Evolutionary conservation across 2,329 filamentous ascomycete genomes (phyloP).

Genomic region (Coleophoma eucalyptorum): DNA sequence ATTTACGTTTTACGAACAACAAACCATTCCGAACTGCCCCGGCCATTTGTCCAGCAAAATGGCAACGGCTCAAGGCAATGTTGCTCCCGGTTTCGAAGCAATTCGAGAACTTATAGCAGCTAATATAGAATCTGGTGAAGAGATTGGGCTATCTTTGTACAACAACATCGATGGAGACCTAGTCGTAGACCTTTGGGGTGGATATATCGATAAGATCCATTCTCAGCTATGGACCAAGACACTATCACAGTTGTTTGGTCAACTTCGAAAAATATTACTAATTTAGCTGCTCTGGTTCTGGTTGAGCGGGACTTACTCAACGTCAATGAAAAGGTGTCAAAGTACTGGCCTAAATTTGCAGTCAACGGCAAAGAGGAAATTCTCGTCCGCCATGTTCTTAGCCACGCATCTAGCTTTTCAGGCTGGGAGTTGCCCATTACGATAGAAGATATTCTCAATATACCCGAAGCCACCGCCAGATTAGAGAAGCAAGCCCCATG

Average conservation of each 20-base stretch:
- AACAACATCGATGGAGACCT: slow-evolving; percentile 37
- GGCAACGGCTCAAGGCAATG: too few species aligned
- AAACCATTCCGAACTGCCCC: too few species aligned
- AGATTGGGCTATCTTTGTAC: slow-evolving; percentile 39
- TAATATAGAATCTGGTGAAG: slow-evolving; percentile 31
- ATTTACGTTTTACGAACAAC: too few species aligned
- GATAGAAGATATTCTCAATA: slow-evolving; percentile 30
- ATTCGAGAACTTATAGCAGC: slow-evolving; percentile 31
- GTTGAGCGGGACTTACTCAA: slow-evolving; percentile 20
- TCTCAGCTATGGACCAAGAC: slow-evolving; percentile 33
- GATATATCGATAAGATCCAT: slow-evolving; percentile 26
- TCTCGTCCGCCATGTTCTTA: slow-evolving; percentile 34
- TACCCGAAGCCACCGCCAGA: slow-evolving; percentile 21
- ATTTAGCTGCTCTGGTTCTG: background rate
- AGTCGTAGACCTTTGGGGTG: slow-evolving; percentile 44
- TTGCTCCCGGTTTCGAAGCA: slow-evolving; percentile 32
- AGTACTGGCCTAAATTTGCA: slow-evolving; percentile 44
- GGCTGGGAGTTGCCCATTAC: slow-evolving; percentile 29
- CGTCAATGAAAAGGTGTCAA: slow-evolving; percentile 31
- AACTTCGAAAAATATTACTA: background rate
- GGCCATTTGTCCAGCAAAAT: too few species aligned
- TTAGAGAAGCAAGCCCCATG: slow-evolving; percentile 37
- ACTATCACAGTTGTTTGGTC: slow-evolving; percentile 25
- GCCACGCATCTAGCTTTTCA: slow-evolving; percentile 33
- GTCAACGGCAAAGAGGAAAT: slow-evolving; percentile 36